Evolutionary conservation across 169 alveolate species (phyloP).

Genomic region (Amoebophrya sp.): DNA sequence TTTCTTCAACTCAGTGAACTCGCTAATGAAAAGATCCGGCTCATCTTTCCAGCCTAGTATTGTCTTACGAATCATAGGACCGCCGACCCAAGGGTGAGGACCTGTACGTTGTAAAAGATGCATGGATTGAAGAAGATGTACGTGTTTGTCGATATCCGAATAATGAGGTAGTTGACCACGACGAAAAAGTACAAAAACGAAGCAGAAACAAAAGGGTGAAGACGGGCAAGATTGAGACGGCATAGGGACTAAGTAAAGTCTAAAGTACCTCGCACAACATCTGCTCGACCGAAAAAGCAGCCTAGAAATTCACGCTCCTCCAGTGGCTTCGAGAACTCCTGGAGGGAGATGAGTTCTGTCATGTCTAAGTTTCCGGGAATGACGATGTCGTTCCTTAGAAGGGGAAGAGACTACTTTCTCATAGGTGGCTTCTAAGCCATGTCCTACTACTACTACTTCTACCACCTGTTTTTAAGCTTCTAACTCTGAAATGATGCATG

Average conservation of each 20-base stretch:
- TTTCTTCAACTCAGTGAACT: conserved; percentile 7
- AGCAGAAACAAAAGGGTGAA: too few relatives aligned
- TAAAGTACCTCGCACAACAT: background rate
- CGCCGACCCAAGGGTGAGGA: conserved; percentile 17
- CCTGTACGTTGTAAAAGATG: background rate
- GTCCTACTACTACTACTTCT: too few relatives aligned
- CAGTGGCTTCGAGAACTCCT: background rate
- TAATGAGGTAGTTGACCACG: too few relatives aligned
- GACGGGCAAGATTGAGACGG: too few relatives aligned
- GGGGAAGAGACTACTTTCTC: too few relatives aligned
- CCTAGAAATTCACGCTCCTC: conserved; percentile 8
- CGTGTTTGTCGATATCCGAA: too few relatives aligned
- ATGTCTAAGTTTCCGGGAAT: conserved; percentile 30
- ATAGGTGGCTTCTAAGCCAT: too few relatives aligned
- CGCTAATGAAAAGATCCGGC: background rate
- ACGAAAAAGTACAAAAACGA: too few relatives aligned
- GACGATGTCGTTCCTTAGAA: conserved; percentile 36
- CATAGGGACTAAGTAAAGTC: too few relatives aligned
- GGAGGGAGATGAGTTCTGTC: conserved; percentile 30
- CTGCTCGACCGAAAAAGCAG: conserved; percentile 21
- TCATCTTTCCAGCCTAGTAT: background rate
- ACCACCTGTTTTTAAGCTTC: too few relatives aligned
- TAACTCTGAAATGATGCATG: too few relatives aligned
- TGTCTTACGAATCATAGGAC: background rate
- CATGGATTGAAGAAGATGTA: background rate